Evolutionary conservation across 768 basidiomycete species (phyloP), one percentile per base, ranked within the genome.

Genomic region (Trametes punicea): DNA sequence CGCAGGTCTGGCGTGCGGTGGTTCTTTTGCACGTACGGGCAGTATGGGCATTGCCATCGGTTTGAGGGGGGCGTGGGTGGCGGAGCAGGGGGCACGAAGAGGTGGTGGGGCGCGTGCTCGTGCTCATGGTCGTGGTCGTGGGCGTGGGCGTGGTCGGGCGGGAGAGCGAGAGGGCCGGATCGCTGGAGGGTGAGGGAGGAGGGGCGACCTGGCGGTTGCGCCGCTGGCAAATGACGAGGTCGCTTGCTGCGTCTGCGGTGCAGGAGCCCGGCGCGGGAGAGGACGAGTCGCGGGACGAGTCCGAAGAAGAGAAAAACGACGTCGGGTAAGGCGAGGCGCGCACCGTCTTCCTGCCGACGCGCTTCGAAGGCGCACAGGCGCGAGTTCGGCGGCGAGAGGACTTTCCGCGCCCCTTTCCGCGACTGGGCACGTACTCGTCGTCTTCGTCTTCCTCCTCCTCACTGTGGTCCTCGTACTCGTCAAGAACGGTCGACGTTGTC

Each of bases 1-100:
- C 36, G 44, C 46, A 66, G 38, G 55, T 66, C 65, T 18, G 56
- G 53, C 40, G 4, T 40, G 51, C 65, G 65, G 15, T 23, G 44
- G 40, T 55, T 55, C 26, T 2, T 1, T 61, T 57, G 59, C 29
- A 44, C 48, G 50, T 56, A 61, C 15, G 2, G 16, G 59, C 65
- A 66, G 56, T 49, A 45, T 25, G 56, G 59, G 51, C 51, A 51
- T 36, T 30, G 18, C 40, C 40, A 41, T 11, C 21, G 4, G 40
- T 41, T 41, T 21, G 40, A 4, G n/a, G 18, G 40, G 11, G 9
- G 6, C 21, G 21, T 4, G 9, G 39, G 20, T 6, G 39, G 20
- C n/a, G n/a, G n/a, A n/a, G n/a, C n/a, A n/a, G n/a, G n/a, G n/a
- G n/a, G n/a, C n/a, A n/a, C n/a, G n/a, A n/a, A n/a, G n/a, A n/a